Evolutionary conservation across 83 land plant genomes (phyloP).

Genomic region (Isoetes engelmannii): DNA sequence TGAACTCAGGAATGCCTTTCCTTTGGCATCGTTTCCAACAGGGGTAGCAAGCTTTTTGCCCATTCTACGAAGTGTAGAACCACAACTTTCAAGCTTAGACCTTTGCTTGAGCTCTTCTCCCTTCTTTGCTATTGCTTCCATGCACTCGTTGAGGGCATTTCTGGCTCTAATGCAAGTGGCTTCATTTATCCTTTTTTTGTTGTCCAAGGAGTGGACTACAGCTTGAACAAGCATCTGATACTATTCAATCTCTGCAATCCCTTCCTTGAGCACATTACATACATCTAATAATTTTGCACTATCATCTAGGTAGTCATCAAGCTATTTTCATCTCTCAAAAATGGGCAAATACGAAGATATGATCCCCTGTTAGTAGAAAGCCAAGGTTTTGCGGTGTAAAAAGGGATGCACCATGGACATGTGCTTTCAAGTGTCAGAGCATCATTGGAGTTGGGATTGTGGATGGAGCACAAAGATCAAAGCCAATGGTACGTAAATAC

Average conservation of each 20-base stretch:
- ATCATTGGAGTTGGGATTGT: too few relatives aligned
- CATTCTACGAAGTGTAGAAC: constrained; percentile 33
- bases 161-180: constrained; percentile 28
- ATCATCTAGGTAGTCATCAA: constrained; percentile 54
- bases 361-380: too few relatives aligned
- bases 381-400: too few relatives aligned
- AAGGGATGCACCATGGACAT: too few relatives aligned
- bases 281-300: constrained; percentile 69
- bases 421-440: too few relatives aligned
- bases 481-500: too few relatives aligned
- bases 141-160: constrained; percentile 49
- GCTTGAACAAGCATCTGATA: constrained; percentile 47
- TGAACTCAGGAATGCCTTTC: constrained; percentile 52
- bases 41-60: constrained; percentile 26
- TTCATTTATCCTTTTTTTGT: background rate
- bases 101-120: constrained; percentile 1
- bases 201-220: constrained; percentile 40
- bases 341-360: too few relatives aligned
- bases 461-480: too few relatives aligned
- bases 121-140: constrained; percentile 24
- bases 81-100: constrained; percentile 46
- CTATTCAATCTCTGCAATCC: constrained; percentile 47
- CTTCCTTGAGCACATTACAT: constrained; percentile 55
- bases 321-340: constrained; percentile 71
- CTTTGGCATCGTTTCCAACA: constrained; percentile 40